Percentiles rank a stretch among this genome's conserved stretches.
These are phyloP conservation scores for Parmelia sp. DNA, from an alignment of 495 filamentous ascomycete species.

Conservation along the genomic window DNA sequence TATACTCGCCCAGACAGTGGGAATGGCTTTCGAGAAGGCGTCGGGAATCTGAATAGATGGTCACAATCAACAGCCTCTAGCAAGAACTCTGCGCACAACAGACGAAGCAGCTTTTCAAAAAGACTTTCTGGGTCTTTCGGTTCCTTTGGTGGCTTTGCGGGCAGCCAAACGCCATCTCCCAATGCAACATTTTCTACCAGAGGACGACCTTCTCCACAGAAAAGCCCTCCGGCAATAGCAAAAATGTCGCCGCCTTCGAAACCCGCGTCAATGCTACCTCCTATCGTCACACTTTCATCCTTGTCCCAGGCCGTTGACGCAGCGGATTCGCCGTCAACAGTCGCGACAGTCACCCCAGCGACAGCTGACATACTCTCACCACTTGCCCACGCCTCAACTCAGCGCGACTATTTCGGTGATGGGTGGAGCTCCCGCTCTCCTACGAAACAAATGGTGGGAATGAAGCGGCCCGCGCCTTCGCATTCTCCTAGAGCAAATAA, in stretches of 20 bases:
- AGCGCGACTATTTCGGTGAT: slow-evolving; percentile 34
- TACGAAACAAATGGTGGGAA: slow-evolving; percentile 2
- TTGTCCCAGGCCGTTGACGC: slow-evolving; percentile 34
- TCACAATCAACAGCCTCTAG: slow-evolving; percentile 71
- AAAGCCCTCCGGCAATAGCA: slow-evolving; percentile 12
- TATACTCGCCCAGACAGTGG: slow-evolving; percentile 31
- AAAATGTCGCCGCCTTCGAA: slow-evolving; percentile 21
- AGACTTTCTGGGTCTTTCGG: slow-evolving; percentile 38
- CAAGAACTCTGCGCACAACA: slow-evolving; percentile 48
- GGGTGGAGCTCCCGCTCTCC: slow-evolving; percentile 28
- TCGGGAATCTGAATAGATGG: slow-evolving; percentile 76
- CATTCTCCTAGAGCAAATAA: slow-evolving; percentile 14
- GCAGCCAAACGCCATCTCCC: slow-evolving; percentile 23
- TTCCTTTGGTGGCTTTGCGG: slow-evolving; percentile 35
- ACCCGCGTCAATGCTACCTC: slow-evolving; percentile 33
- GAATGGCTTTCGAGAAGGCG: slow-evolving; percentile 52
- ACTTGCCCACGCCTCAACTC: slow-evolving; percentile 16
- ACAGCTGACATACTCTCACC: slow-evolving; percentile 26
- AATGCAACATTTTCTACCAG: slow-evolving; percentile 17
- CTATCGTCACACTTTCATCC: slow-evolving; percentile 37
- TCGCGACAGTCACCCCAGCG: slow-evolving; percentile 31
- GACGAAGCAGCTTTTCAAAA: slow-evolving; percentile 48
- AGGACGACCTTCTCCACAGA: slow-evolving; percentile 21
- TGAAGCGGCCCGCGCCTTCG: slow-evolving; percentile 10
- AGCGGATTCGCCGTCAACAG: slow-evolving; percentile 36